Base-by-base conservation (phyloP, 305 asterid genomes). In the Fraxinus floribunda region DNA sequence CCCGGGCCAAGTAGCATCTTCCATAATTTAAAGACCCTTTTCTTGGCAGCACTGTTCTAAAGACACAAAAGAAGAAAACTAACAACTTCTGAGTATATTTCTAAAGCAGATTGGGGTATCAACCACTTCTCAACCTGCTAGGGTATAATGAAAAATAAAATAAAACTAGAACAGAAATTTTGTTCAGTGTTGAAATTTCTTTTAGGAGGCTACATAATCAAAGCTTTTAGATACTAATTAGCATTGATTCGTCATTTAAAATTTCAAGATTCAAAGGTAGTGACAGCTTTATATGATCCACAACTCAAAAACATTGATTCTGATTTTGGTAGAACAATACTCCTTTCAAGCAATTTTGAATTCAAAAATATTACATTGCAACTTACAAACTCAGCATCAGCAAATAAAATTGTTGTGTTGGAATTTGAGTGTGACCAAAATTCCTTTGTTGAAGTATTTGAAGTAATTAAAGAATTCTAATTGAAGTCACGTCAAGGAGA, bases 1-100 rank as follows among this genome's bases (percentile, higher is more conserved):
- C 30, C 2, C 30, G 30, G 30, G 30, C 30, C 30, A 29, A 29
- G 30, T 29, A 29, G 30, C 1, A 1, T 29, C n/a, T n/a, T n/a
- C n/a, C n/a, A 64, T 29, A 44, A 52, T 38, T 83, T 29, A 26
- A 34, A 18, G 29, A 64, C 16, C 3, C 72, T 66, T 66, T 26
- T 26, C 74, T 66, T 10, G 7, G 73, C 73, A 64, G 35, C 36
- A 7, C 34, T 8, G 1, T 66, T 66, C 74, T 66, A 34, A 34
- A 32, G 36, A 41, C 52, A 41, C 49, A 78, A 64, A 22, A 57
- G 62, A 75, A 44, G 82, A 78, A 79, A 49, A 81, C 72, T 35
- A 20, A 38, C 16, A 30, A 75, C 44, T 76, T 68, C 73, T 76
- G 39, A 76, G 76, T 30, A 38, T 52, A 7, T 39, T 70, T 6